Conservation (phyloP, 106 monocot species). For the Triglochin maritima region DNA sequence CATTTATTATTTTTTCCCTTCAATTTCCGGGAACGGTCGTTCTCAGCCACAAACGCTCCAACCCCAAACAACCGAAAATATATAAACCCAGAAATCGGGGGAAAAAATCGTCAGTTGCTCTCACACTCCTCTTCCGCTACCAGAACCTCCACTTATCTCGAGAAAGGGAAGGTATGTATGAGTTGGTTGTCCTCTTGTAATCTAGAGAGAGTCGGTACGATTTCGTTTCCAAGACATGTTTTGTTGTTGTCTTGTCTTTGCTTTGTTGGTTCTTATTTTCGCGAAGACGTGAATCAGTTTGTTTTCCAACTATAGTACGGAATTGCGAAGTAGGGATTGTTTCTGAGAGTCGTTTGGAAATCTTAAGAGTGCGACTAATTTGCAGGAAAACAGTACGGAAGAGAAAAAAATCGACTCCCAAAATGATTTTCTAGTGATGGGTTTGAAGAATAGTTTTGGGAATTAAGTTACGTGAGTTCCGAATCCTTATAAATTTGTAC, state of each 20-base stretch:
- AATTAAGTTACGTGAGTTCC: no score
- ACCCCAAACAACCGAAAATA: neutral
- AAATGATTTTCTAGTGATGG: neutral
- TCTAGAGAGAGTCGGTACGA: neutral
- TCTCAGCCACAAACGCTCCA: neutral
- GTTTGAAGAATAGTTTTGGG: no score
- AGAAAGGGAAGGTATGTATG: neutral
- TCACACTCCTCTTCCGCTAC: neutral
- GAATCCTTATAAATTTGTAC: no score
- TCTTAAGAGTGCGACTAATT: neutral
- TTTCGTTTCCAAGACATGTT: neutral
- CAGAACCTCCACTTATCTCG: neutral
- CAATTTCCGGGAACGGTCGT: neutral
- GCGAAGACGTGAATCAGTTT: neutral
- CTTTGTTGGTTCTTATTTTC: neutral
- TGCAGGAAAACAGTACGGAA: neutral
- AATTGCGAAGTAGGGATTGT: neutral
- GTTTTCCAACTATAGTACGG: no score
- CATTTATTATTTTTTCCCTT: neutral
- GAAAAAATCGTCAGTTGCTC: neutral
- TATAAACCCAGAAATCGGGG: neutral
- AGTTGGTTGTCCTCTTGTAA: neutral
- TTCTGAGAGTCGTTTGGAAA: neutral
- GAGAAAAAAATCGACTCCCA: neutral
- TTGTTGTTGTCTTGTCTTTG: neutral